Evolutionary conservation across 2,329 filamentous ascomycete genomes (phyloP), one percentile per base, ranked within the genome.

Genomic region (Trichoderma polysporum): DNA sequence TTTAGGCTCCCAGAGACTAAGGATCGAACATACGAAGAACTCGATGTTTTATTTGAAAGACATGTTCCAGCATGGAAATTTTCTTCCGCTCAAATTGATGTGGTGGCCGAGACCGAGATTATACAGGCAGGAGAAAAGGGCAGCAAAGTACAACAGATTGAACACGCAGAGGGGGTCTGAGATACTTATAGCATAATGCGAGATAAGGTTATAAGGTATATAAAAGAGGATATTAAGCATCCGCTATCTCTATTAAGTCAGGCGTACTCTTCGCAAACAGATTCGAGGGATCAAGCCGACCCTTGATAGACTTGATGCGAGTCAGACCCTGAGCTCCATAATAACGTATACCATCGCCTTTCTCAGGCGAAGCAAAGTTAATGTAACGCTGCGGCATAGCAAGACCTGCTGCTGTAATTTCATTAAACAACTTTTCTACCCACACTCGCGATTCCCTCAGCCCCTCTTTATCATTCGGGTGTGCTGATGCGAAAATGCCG

Each of bases 11-110:
- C 54, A 1, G 54, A 58, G 27, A 58, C 22, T 22, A 58, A 58
- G 45, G 27, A 31, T 15, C 25, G 39, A 41, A 56, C 52, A 5
- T 54, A 35, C 52, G 52, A 54, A 9, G 52, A 54, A 31, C 41
- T 45, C 2, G 41, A 45, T 10, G n/a, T 45, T 10, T 22, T 45
- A 22, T 45, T 45, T 22, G 75, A 77, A 66, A 68, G 72, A 52
- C 63, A 66, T 17, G 69, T 78, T 9, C 53, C 75, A 9, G 75
- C 76, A 22, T 73, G 75, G 66, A 73, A 73, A 39, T 78, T 77
- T 60, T 35, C 31, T 7, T 56, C 52, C 10, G 31, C 52, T 25
- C 52, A 56, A 37, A 56, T 56, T 6, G 52, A 56, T 10, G 37
- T 45, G 10, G 27, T 59, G 27, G 37, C 56, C 15, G 37, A 59